Base-by-base conservation (phyloP, 1,139 yeast species). In the Zygoascus hellenicus region DNA sequence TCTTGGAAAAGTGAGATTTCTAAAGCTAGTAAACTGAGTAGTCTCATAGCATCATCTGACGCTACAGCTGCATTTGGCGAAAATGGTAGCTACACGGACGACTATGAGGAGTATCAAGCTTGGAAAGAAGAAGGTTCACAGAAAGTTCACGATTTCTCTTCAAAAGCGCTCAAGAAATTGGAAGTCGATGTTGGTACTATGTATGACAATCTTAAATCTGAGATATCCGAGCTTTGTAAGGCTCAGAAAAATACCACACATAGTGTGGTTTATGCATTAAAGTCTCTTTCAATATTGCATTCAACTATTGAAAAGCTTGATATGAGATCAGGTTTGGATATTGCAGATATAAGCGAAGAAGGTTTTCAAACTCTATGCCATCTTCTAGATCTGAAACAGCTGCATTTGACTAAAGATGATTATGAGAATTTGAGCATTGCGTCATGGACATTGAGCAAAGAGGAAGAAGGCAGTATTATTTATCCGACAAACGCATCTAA, bases 91-190 rank as follows among this genome's bases (percentile, higher is more conserved):
- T 48, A 43, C 13, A 45, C 47, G 5, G 55, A 48, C n/a, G 49
- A 38, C 14, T 48, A 43, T 13, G 49, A 43, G 13, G 53, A 42
- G 30, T 43, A 33, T 16, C 46, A 43, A 30, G 22, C n/a, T 6
- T 51, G 55, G 55, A 33, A 43, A 32, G 32, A 40, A 3, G 42
- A 44, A 10, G 51, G 54, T 7, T 46, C 48, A 6, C 13, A 17
- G 28, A 35, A 31, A 9, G 48, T 53, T 11, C 29, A 38, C 13
- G 28, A 45, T 19, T 42, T 40, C 15, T 40, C 48, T 14, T 17
- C 38, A 7, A 17, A 28, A 13, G 29, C 22, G 14, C 31, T 36
- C 4, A 16, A 43, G 9, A 15, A 13, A 4, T 36, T 31, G 11
- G 42, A 30, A 5, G 31, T 10, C 29, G 37, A 36, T 7, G 31